Conservation (phyloP, 2,329 filamentous ascomycete genomes). For the Alternaria metachromatica region DNA sequence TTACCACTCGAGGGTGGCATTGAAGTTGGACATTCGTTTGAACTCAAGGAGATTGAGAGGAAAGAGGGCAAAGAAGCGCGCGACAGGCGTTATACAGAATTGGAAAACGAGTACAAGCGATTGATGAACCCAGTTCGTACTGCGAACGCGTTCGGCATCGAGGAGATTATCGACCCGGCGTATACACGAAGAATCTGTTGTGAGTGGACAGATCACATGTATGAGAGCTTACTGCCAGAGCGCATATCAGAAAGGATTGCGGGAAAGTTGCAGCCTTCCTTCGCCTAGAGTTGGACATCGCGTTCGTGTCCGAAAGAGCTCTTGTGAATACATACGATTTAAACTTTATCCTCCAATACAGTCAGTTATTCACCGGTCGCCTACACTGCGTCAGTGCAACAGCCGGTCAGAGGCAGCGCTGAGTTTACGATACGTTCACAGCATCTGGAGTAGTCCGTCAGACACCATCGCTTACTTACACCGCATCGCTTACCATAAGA, state of each 20-base stretch:
- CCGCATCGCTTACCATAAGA: background rate
- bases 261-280: slow-evolving; percentile 45
- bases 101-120: slow-evolving; percentile 66
- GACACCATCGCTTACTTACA: background rate
- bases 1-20: slow-evolving; percentile 69
- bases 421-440: background rate
- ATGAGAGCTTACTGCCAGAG: slow-evolving; percentile 59
- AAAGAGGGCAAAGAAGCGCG: slow-evolving; percentile 57
- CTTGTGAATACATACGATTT: no score
- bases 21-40: slow-evolving; percentile 67
- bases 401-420: background rate
- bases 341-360: background rate
- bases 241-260: slow-evolving; percentile 54
- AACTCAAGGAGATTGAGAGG: slow-evolving; percentile 62
- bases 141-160: slow-evolving; percentile 68
- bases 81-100: slow-evolving; percentile 60
- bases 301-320: no score
- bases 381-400: background rate
- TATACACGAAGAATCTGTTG: slow-evolving; percentile 63
- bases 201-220: slow-evolving; percentile 64
- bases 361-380: background rate
- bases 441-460: background rate
- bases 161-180: slow-evolving; percentile 70
- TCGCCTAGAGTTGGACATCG: slow-evolving; percentile 21
- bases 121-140: slow-evolving; percentile 71